Conservation (phyloP, 805 yeast species). For the Wickerhamiella domercqiae region DNA sequence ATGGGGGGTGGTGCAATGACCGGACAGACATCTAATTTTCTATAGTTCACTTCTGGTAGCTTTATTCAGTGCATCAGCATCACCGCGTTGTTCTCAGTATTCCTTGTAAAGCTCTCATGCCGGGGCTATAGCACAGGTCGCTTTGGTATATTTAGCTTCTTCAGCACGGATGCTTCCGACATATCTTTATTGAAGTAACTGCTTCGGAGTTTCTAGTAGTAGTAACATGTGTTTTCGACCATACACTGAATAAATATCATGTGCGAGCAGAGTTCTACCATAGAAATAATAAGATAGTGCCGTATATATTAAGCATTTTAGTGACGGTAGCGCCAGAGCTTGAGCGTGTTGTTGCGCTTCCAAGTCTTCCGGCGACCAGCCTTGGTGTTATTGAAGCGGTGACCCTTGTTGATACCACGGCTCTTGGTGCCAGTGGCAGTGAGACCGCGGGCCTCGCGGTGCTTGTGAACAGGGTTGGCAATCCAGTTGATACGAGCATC, state of each 20-base stretch:
- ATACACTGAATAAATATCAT: too few species aligned
- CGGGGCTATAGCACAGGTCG: too few species aligned
- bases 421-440: constrained; percentile 97
- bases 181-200: too few species aligned
- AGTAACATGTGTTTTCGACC: too few species aligned
- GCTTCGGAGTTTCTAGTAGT: too few species aligned
- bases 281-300: too few species aligned
- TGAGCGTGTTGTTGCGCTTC: constrained; percentile 98
- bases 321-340: constrained; percentile 98
- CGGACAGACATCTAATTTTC: constrained; percentile 10
- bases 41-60: background rate
- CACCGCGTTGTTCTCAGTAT: too few species aligned
- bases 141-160: too few species aligned
- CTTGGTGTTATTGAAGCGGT: constrained; percentile 93
- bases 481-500: constrained; percentile 99
- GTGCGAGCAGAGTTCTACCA: too few species aligned
- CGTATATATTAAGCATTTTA: too few species aligned
- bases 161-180: too few species aligned
- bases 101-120: too few species aligned
- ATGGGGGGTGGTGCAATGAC: constrained; percentile 18
- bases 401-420: constrained; percentile 99
- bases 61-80: background rate
- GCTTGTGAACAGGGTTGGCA: constrained; percentile 99
- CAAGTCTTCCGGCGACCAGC: constrained; percentile 99
- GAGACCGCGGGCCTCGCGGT: constrained; percentile 98